These are phyloP conservation scores for Monosporascus sp. DNA, from an alignment of 2,329 filamentous ascomycete species.

Conservation along the genomic window DNA sequence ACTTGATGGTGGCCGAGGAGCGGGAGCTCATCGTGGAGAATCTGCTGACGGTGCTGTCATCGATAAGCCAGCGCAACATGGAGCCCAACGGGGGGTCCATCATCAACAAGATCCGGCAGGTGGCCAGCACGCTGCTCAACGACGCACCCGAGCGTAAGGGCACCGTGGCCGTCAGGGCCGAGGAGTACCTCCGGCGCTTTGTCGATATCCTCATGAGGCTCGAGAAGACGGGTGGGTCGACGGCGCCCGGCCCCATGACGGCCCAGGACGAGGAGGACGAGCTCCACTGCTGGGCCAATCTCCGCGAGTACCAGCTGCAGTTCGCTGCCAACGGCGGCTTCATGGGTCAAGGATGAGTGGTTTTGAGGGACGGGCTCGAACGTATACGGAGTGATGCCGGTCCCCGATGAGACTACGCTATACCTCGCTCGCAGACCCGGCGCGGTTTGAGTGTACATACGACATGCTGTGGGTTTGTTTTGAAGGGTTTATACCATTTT, in stretches of 20 bases:
- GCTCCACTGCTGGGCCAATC: conserved; percentile 69
- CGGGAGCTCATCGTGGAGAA: conserved; percentile 77
- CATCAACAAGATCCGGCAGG: conserved; percentile 80
- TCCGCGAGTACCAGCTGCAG: conserved; percentile 71
- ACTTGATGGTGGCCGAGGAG: conserved; percentile 65
- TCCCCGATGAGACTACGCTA: too few relatives aligned
- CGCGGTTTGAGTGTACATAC: too few relatives aligned
- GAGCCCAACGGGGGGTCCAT: conserved; percentile 62
- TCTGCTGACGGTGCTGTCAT: conserved; percentile 67
- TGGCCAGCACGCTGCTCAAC: conserved; percentile 74
- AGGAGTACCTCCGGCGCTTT: conserved; percentile 67
- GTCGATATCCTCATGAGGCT: conserved; percentile 70
- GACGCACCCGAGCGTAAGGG: conserved; percentile 46
- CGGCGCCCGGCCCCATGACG: conserved; percentile 32
- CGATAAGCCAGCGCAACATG: conserved; percentile 79
- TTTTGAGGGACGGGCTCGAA: too few relatives aligned
- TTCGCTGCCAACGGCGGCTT: conserved; percentile 63
- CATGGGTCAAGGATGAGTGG: conserved; percentile 8
- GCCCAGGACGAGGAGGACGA: conserved; percentile 68
- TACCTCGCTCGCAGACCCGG: too few relatives aligned
- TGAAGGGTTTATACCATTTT: too few relatives aligned
- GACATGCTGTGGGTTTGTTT: too few relatives aligned
- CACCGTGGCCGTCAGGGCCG: conserved; percentile 49
- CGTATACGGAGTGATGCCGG: too few relatives aligned
- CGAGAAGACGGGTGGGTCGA: conserved; percentile 48